Percentiles rank a stretch among this genome's conserved stretches.
phyloP scores from a whole-genome alignment of 352 stramenopile species.

The Globisporangium orthogonon region DNA sequence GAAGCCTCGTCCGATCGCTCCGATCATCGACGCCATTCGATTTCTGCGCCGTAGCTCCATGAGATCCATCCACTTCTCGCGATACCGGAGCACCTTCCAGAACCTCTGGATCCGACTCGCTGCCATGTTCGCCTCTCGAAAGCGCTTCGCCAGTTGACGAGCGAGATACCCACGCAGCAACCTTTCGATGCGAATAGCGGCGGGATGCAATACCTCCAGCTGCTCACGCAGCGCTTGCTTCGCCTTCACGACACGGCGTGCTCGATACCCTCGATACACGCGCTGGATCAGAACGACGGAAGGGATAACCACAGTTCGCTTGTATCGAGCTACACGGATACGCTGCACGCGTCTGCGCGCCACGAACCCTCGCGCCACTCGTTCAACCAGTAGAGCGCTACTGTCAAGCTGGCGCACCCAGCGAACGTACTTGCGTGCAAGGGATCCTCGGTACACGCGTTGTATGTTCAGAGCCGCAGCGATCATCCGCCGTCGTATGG shows the following conservation, averaged over 20 bases:
- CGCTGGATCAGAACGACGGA: slow-evolving; percentile 40
- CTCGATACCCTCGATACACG: slow-evolving; percentile 42
- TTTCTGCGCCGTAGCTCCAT: slow-evolving; percentile 38
- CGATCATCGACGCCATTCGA: slow-evolving; percentile 59
- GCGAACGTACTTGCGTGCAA: slow-evolving; percentile 28
- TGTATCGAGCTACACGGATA: slow-evolving; percentile 35
- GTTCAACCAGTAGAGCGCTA: slow-evolving; percentile 41
- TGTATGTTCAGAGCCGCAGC: slow-evolving; percentile 30
- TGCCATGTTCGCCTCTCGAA: slow-evolving; percentile 21
- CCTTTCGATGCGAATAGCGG: slow-evolving; percentile 42
- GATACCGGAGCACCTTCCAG: slow-evolving; percentile 41
- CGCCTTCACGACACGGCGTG: slow-evolving; percentile 18
- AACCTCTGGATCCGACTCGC: slow-evolving; percentile 40
- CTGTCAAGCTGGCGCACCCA: slow-evolving; percentile 39
- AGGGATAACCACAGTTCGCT: slow-evolving; percentile 36
- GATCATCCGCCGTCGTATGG: slow-evolving; percentile 20
- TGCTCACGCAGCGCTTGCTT: slow-evolving; percentile 24
- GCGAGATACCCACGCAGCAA: slow-evolving; percentile 53
- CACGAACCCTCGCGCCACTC: slow-evolving; percentile 53
- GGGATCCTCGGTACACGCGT: slow-evolving; percentile 46
- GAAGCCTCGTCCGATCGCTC: slow-evolving; percentile 48
- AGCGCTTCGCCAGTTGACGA: slow-evolving; percentile 24
- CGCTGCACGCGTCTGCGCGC: slow-evolving; percentile 32
- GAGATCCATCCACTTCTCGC: slow-evolving; percentile 41
- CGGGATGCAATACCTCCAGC: slow-evolving; percentile 36